Evolutionary conservation across 1,284 basidiomycete species (phyloP).

Genomic region (Sporisorium scitamineum): DNA sequence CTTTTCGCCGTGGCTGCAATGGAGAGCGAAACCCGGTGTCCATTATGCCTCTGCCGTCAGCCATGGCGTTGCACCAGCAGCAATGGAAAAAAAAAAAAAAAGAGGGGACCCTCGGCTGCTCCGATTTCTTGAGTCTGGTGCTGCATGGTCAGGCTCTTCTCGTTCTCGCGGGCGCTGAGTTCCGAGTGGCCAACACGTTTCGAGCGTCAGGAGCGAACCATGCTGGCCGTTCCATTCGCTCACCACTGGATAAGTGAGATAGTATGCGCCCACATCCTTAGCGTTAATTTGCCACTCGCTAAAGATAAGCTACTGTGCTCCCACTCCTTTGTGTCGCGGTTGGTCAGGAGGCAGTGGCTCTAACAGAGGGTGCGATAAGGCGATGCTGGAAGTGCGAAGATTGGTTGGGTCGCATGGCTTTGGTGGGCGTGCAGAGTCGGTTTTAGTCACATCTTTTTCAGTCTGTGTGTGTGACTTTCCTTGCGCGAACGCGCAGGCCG

Average conservation of each 20-base stretch:
- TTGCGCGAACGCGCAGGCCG: background rate
- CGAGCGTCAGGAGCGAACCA: too few relatives aligned
- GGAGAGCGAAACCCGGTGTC: too few relatives aligned
- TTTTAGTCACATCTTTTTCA: conserved; percentile 1
- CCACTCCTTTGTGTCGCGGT: background rate
- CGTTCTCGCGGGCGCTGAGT: background rate
- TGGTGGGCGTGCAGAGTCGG: background rate
- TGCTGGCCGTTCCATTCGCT: background rate
- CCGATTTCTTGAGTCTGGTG: background rate
- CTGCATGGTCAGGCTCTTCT: conserved; percentile 1
- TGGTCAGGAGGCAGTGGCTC: background rate
- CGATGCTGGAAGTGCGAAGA: background rate
- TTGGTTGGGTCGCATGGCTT: background rate
- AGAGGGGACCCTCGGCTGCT: background rate
- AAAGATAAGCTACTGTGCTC: conserved; percentile 2
- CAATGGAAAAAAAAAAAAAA: background rate
- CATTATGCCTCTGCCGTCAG: too few relatives aligned
- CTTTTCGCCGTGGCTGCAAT: too few relatives aligned
- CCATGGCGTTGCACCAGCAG: background rate
- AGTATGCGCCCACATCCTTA: background rate
- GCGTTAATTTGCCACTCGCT: background rate
- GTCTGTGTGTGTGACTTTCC: background rate
- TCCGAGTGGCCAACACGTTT: background rate
- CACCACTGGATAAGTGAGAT: background rate
- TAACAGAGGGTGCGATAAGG: background rate